These are phyloP conservation scores for Leishmania aethiopica DNA, from an alignment of 208 protist genomes.

Conservation along the genomic window DNA sequence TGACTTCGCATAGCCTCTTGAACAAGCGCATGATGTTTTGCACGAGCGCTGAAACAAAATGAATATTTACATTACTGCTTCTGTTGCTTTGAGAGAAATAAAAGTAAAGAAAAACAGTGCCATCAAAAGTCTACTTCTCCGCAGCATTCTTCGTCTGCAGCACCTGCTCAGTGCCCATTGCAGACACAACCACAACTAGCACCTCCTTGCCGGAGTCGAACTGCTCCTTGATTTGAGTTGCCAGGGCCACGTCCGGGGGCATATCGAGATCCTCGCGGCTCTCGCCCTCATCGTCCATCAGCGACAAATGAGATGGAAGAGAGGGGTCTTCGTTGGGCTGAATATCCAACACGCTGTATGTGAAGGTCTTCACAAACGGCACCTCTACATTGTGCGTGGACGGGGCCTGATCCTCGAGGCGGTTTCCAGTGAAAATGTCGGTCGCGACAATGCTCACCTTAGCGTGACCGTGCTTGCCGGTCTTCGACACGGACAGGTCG, in stretches of 20 bases:
- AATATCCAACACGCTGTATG: too few relatives aligned
- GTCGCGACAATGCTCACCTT: too few relatives aligned
- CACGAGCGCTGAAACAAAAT: background rate
- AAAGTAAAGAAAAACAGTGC: background rate
- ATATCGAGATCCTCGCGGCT: conserved; percentile 96
- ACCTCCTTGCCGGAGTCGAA: conserved; percentile 95
- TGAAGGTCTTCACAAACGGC: too few relatives aligned
- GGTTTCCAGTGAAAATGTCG: too few relatives aligned
- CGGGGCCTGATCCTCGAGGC: too few relatives aligned
- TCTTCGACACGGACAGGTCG: too few relatives aligned
- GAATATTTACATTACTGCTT: background rate
- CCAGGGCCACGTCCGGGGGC: conserved; percentile 91
- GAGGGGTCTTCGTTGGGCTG: too few relatives aligned
- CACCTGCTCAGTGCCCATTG: conserved; percentile 96
- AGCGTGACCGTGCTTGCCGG: too few relatives aligned
- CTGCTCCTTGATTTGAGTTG: conserved; percentile 87
- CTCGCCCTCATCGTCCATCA: conserved; percentile 94
- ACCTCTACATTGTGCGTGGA: too few relatives aligned
- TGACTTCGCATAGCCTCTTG: background rate
- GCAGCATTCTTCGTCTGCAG: conserved; percentile 93
- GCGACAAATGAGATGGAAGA: conserved; percentile 74
- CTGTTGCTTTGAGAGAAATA: background rate
- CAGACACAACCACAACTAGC: conserved; percentile 92
- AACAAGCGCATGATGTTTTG: background rate
- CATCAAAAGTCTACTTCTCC: conserved; percentile 38